Percentiles rank a stretch among this genome's conserved stretches.
Evolutionary conservation across 768 basidiomycete genomes (phyloP).

Genomic region (Podaxis sp.): DNA sequence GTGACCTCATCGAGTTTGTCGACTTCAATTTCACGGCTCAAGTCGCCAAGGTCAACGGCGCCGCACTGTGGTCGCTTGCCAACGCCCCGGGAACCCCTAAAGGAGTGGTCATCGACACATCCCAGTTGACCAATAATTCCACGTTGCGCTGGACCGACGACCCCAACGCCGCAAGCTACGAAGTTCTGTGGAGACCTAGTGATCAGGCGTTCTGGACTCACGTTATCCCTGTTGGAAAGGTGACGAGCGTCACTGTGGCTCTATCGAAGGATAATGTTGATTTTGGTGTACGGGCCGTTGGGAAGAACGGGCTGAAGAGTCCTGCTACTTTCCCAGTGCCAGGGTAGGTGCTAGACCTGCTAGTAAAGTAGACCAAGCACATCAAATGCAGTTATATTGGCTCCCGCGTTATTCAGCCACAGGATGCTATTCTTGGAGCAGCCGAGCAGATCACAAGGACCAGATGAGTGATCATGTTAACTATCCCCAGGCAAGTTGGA

Average conservation of each 20-base stretch:
- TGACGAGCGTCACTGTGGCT: conserved; percentile 33
- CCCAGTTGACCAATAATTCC: conserved; percentile 49
- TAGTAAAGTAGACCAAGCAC: background rate
- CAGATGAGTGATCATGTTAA: background rate
- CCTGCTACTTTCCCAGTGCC: conserved; percentile 40
- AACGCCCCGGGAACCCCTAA: conserved; percentile 51
- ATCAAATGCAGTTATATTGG: background rate
- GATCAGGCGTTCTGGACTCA: conserved; percentile 44
- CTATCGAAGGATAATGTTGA: conserved; percentile 50
- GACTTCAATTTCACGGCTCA: conserved; percentile 50
- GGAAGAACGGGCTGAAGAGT: conserved; percentile 47
- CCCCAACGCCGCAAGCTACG: conserved; percentile 36
- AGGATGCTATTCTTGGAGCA: background rate
- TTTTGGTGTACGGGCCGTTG: conserved; percentile 45
- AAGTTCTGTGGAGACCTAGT: conserved; percentile 47
- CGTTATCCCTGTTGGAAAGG: conserved; percentile 43
- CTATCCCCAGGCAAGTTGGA: background rate
- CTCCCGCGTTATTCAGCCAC: background rate
- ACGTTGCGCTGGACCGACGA: conserved; percentile 44
- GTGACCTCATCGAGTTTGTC: conserved; percentile 48
- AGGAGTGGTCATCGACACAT: conserved; percentile 41
- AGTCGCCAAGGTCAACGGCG: conserved; percentile 48
- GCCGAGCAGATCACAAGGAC: background rate
- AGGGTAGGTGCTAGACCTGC: conserved; percentile 7
- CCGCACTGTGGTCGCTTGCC: conserved; percentile 50